Evolutionary conservation across 163 green algal genomes (phyloP).

Genomic region (Chlamydomonas reinhardtii): DNA sequence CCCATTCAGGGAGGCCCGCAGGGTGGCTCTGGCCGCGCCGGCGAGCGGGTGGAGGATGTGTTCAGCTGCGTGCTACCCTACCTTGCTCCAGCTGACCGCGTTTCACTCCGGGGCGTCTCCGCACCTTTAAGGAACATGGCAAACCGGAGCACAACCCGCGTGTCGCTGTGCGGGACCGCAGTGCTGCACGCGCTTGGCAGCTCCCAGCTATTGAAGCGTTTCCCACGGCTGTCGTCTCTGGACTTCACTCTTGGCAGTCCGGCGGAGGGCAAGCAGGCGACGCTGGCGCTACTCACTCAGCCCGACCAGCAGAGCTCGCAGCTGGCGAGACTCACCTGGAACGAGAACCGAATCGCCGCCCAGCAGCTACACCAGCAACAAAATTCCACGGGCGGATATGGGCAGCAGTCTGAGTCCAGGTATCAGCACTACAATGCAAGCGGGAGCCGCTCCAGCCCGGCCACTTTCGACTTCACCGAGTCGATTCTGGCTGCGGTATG

Average conservation of each 20-base stretch:
- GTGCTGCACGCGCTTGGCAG: background rate
- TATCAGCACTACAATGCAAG: conserved; percentile 30
- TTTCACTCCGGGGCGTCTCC: background rate
- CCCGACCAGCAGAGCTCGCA: conserved; percentile 2
- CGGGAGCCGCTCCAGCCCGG: background rate
- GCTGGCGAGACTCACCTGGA: background rate
- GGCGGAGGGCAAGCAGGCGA: conserved; percentile 26
- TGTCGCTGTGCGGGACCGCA: background rate
- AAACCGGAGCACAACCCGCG: background rate
- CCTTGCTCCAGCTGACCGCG: background rate
- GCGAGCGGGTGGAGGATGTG: background rate
- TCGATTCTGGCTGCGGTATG: background rate
- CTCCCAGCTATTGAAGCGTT: conserved; percentile 22
- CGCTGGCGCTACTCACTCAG: conserved; percentile 27
- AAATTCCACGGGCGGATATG: background rate
- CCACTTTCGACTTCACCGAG: conserved; percentile 47
- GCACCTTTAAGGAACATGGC: background rate
- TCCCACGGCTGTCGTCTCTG: background rate
- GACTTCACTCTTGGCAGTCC: conserved; percentile 7
- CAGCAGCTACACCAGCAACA: conserved; percentile 22
- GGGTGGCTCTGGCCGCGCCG: no score
- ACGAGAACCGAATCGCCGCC: background rate
- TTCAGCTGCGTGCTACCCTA: background rate
- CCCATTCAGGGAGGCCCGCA: no score
- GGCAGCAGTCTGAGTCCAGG: conserved; percentile 19